Evolutionary conservation across 805 yeast genomes (phyloP).

Genomic region (Pichia heedii): DNA sequence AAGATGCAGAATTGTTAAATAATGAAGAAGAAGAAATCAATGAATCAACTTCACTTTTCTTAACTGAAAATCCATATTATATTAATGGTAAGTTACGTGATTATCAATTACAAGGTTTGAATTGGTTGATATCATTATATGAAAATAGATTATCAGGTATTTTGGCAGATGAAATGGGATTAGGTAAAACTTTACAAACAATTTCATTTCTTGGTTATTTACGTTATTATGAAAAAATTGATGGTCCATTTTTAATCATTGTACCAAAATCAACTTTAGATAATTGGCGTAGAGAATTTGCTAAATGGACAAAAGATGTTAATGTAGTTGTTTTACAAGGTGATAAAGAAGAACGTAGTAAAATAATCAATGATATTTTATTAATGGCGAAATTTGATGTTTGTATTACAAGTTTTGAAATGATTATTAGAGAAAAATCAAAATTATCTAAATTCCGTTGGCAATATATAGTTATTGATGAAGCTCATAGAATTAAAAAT

Average conservation of each 20-base stretch:
- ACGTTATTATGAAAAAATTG: constrained; percentile 64
- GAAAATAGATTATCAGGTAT: constrained; percentile 89
- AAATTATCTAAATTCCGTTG: constrained; percentile 74
- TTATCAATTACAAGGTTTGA: constrained; percentile 90
- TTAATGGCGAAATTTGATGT: constrained; percentile 80
- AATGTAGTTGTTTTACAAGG: constrained; percentile 82
- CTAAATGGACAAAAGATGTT: constrained; percentile 94
- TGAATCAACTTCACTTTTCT: constrained; percentile 55
- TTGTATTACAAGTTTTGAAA: constrained; percentile 82
- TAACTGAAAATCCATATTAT: constrained; percentile 79
- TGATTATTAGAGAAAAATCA: constrained; percentile 83
- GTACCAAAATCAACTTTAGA: constrained; percentile 95
- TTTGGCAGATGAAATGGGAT: constrained; percentile 96
- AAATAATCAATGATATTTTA: constrained; percentile 48
- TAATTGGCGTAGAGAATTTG: constrained; percentile 93
- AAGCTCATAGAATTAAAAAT: constrained; percentile 94
- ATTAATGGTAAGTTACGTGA: constrained; percentile 75
- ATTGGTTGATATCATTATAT: constrained; percentile 85
- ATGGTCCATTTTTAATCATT: constrained; percentile 85
- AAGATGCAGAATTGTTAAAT: constrained; percentile 81
- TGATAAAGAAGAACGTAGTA: constrained; percentile 67
- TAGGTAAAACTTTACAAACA: constrained; percentile 93
- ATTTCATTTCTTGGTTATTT: constrained; percentile 85
- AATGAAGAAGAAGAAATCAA: constrained; percentile 71
- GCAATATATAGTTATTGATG: constrained; percentile 92